phyloP scores from a whole-genome alignment of 148 eudicot species.

The Mesembryanthemum crystallinum region DNA sequence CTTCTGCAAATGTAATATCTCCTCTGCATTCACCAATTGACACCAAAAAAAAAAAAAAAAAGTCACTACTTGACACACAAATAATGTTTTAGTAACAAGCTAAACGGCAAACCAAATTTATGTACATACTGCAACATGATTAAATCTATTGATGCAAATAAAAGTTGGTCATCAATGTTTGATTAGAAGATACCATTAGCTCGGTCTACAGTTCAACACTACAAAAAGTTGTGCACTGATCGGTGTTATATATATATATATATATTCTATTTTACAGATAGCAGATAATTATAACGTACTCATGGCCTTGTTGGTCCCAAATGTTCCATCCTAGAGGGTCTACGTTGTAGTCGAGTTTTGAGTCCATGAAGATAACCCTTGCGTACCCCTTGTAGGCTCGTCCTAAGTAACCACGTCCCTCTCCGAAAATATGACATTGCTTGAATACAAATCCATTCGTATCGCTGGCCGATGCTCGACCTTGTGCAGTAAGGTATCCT shows the following conservation, averaged over 20 bases:
- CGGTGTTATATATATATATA: too few species aligned
- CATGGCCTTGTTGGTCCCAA: neutral
- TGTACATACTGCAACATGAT: too few species aligned
- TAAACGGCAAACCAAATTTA: too few species aligned
- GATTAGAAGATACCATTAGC: too few species aligned
- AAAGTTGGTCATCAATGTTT: too few species aligned
- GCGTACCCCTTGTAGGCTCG: constrained; percentile 27
- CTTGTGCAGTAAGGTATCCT: constrained; percentile 18
- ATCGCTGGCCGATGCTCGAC: neutral
- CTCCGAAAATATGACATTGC: constrained; percentile 30
- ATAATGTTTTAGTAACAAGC: neutral
- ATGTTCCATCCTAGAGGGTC: neutral
- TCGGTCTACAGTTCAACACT: too few species aligned
- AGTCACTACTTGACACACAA: too few species aligned
- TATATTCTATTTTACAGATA: too few species aligned
- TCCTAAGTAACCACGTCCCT: constrained; percentile 21
- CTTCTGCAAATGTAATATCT: constrained; percentile 18
- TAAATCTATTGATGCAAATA: too few species aligned
- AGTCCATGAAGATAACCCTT: constrained; percentile 6
- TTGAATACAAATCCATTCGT: constrained; percentile 25
- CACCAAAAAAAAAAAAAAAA: too few species aligned
- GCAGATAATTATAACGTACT: too few species aligned
- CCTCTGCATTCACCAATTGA: constrained; percentile 11
- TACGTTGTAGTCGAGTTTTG: neutral
- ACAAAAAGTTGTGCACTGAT: too few species aligned